Base-by-base conservation (phyloP, 1,139 yeast species). In the Yamadazyma triangularis region DNA sequence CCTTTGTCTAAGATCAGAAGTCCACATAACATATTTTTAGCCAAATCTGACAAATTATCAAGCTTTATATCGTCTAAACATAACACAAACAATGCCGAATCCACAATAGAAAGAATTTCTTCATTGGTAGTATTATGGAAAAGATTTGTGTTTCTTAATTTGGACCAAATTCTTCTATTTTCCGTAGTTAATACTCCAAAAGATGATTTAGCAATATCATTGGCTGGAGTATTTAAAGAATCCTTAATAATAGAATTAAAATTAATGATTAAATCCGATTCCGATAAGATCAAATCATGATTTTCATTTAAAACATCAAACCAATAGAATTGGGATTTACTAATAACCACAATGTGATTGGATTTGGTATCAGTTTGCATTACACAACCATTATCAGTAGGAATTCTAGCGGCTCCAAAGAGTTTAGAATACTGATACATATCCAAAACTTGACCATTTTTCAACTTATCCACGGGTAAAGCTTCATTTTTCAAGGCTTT, bases 291-390 rank as follows among this genome's bases (percentile, higher is more conserved):
- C 41, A 87, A 64, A 48, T 83, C 80, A 51, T 83, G 76, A 39
- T 78, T 64, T 32, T 69, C 69, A 55, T 86, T 94, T 48, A 87
- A 64, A 2, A 87, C 96, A 53, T 87, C 95, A 54, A 87, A 87
- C 95, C 96, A 87, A 59, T 87, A 87, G 56, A 86, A 83, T 56
- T 87, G 95, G 4, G 95, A 84, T 49, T 83, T 80, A 42, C 88
- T 79, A 53, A 85, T 63, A n/a, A 87, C 89, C 19, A 85, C 83
- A 33, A 87, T 77, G 53, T 87, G 96, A 47, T 78, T 82, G 2
- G 93, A 78, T 10, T 77, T 65, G 12, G 70, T 54, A 53, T 86
- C 95, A 4, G 86, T 73, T 57, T 86, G 95, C 82, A 87, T 79
- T 37, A 84, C 74, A 57, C 96, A 87, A 4, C 95, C 95, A 24